phyloP scores from a whole-genome alignment of 108 stramenopile genomes.

The Skeletonema menzelii region DNA sequence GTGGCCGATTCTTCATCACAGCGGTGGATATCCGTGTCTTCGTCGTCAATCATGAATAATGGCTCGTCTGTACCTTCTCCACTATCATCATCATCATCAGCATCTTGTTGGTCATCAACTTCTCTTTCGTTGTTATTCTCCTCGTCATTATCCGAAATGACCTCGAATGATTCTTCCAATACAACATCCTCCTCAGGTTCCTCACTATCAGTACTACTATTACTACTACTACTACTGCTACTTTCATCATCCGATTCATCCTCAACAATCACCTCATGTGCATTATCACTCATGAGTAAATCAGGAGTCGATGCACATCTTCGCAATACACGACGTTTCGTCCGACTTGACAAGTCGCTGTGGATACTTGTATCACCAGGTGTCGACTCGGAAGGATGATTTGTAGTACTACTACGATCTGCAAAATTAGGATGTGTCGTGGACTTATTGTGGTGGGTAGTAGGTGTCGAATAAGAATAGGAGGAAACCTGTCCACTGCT shows the following conservation, averaged over 20 bases:
- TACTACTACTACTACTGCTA: neutral
- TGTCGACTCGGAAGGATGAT: neutral
- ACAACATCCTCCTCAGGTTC: constrained; percentile 5
- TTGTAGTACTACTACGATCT: neutral
- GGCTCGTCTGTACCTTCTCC: constrained; percentile 7
- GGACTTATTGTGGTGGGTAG: neutral
- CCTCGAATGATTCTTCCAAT: constrained; percentile 1
- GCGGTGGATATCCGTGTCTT: neutral
- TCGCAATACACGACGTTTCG: constrained; percentile 15
- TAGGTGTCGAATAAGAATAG: neutral
- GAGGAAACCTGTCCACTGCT: constrained; percentile 4
- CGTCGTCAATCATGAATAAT: constrained; percentile 30
- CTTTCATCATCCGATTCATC: constrained; percentile 28
- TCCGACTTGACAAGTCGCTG: neutral
- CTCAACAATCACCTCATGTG: constrained; percentile 44
- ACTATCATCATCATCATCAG: neutral
- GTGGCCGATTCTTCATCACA: constrained; percentile 16
- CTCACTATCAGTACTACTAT: neutral
- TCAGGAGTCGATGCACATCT: constrained; percentile 43
- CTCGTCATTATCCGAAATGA: constrained; percentile 4
- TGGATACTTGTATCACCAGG: neutral
- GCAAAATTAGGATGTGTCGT: neutral
- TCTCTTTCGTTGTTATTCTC: constrained; percentile 11
- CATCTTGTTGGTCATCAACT: neutral
- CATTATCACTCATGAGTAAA: constrained; percentile 31